Conservation (phyloP, 2,329 filamentous ascomycete genomes). For the Saccharata proteae region DNA sequence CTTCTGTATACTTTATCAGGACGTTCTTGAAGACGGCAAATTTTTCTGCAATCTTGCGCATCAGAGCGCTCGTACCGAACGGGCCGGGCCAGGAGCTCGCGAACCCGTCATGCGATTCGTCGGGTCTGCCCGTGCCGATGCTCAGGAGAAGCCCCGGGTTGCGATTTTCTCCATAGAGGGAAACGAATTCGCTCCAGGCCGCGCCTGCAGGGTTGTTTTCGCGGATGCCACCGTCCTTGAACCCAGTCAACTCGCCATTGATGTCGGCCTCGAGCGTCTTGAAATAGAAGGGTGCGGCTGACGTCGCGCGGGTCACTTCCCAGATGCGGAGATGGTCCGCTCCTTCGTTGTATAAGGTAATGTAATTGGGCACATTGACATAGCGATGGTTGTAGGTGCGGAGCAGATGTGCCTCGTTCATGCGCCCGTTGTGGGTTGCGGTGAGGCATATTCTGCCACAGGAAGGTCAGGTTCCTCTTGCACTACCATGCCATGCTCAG, state of each 20-base stretch:
- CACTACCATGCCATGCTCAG: no score
- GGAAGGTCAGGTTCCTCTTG: no score
- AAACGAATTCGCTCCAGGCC: conserved; percentile 35
- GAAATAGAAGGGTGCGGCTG: conserved; percentile 41
- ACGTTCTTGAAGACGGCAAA: conserved; percentile 38
- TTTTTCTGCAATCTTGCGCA: conserved; percentile 36
- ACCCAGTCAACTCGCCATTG: conserved; percentile 25
- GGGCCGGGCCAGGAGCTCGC: conserved; percentile 34
- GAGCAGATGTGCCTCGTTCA: conserved; percentile 36
- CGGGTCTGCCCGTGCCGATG: conserved; percentile 35
- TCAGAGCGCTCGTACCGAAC: conserved; percentile 26
- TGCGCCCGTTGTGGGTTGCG: conserved; percentile 34
- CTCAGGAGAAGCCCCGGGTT: conserved; percentile 34
- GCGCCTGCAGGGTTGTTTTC: conserved; percentile 39
- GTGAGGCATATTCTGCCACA: conserved; percentile 36
- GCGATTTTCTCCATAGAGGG: conserved; percentile 30
- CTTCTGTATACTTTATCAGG: conserved; percentile 40
- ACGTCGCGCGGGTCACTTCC: conserved; percentile 40
- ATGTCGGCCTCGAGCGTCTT: conserved; percentile 35
- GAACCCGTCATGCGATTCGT: conserved; percentile 34
- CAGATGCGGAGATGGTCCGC: conserved; percentile 37
- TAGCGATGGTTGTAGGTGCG: conserved; percentile 38
- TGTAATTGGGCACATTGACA: conserved; percentile 29
- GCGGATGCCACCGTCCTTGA: conserved; percentile 40
- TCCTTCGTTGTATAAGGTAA: conserved; percentile 36